Conservation (phyloP, 2,329 filamentous ascomycete species). For the Shiraia sp. region DNA sequence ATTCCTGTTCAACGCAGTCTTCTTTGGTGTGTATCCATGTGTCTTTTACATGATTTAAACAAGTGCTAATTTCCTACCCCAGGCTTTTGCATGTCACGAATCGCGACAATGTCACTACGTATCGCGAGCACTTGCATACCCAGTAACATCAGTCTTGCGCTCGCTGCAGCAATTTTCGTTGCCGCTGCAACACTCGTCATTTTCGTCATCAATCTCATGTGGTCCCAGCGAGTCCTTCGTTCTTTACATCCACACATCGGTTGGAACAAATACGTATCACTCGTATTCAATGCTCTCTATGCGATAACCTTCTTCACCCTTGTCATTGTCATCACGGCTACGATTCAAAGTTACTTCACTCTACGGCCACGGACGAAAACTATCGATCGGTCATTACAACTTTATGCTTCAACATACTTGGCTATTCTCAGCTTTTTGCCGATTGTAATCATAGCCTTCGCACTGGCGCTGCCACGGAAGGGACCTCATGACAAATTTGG, state of each 20-base stretch:
- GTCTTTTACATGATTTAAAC: not conserved
- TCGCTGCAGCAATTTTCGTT: conserved; percentile 69
- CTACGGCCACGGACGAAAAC: conserved; percentile 54
- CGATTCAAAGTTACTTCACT: conserved; percentile 70
- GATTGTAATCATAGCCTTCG: conserved; percentile 57
- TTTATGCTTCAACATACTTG: conserved; percentile 64
- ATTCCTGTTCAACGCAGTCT: conserved; percentile 43
- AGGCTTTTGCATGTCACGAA: conserved; percentile 51
- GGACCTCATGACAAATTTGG: conserved; percentile 64
- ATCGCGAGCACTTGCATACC: conserved; percentile 34
- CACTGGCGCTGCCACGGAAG: conserved; percentile 50
- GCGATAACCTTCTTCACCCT: conserved; percentile 62
- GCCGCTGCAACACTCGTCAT: conserved; percentile 73
- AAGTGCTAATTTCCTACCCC: not conserved
- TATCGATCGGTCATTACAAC: conserved; percentile 66
- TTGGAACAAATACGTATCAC: conserved; percentile 61
- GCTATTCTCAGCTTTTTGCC: conserved; percentile 70
- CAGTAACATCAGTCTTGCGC: conserved; percentile 51
- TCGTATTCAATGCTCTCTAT: conserved; percentile 62
- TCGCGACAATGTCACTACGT: conserved; percentile 43
- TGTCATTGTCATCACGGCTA: conserved; percentile 66
- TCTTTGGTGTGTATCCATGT: conserved; percentile 37
- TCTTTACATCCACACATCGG: conserved; percentile 71
- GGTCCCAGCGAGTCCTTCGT: conserved; percentile 74
- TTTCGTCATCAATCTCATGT: conserved; percentile 75